Base-by-base conservation (phyloP, 1,139 yeast species). In the Wickerhamomyces sp. region DNA sequence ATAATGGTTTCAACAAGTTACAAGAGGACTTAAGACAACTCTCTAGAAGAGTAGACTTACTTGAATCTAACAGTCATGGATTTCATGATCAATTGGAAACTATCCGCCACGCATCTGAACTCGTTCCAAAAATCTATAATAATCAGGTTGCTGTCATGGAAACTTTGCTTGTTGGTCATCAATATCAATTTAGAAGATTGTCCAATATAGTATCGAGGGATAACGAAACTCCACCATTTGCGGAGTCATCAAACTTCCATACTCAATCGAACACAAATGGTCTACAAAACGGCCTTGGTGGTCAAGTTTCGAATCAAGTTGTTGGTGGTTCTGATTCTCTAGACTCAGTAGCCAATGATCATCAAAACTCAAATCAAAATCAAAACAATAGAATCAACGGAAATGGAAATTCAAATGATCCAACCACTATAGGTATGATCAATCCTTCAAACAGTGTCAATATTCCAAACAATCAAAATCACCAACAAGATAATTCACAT, bases 11-110 rank as follows among this genome's bases (percentile, higher is more conserved):
- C 27, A 45, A 40, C 37, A 54, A 52, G 45, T 40, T 56, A 27
- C 46, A 45, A 11, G 58, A 54, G 3, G 60, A 56, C 27, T n/a
- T 56, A 2, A 39, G 45, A 6, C 52, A 47, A n/a, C 30, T 58
- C 5, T 30, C 48, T 2, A 53, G 50, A 30, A 49, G 60, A 10
- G 42, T 56, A n/a, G 53, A 53, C 13, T 51, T 48, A 27, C 10
- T 57, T n/a, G 60, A 57, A 37, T 39, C 46, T 10, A 45, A 41
- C 8, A 27, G 14, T 15, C 46, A 42, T 26, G 43, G 48, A 11
- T 8, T 51, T 3, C 45, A 37, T 4, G 43, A 39, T 13, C 52
- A 50, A 35, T 10, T 56, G 6, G 47, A 48, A 3, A 26, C 35
- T 8, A 42, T 55, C 31, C 49, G 45, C 39, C 34, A 47, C 9